A percentile compares a stretch with the other conserved stretches of the same genome.
Conservation (phyloP, 106 monocot species). For the Chionographis japonica region DNA sequence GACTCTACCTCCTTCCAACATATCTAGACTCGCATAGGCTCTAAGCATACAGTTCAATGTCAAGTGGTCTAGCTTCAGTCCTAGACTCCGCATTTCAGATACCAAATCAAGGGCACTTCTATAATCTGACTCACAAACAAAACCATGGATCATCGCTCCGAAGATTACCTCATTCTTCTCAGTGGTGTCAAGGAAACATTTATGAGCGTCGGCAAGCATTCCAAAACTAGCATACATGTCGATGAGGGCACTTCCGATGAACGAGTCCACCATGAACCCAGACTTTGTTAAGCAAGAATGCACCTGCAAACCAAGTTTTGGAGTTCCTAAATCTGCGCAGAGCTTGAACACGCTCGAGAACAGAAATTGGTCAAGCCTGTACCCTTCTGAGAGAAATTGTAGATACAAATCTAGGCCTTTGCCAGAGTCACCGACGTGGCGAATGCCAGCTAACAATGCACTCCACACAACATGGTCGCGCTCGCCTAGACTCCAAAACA, state of each 20-base stretch:
- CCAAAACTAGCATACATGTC: conserved; percentile 23
- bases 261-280: conserved; percentile 10
- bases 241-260: conserved; percentile 16
- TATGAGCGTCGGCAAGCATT: conserved; percentile 10
- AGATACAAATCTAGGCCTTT: conserved; percentile 17
- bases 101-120: conserved; percentile 16
- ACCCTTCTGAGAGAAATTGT: conserved; percentile 19
- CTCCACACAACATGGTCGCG: conserved; percentile 23
- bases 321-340: conserved; percentile 14
- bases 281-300: conserved; percentile 20
- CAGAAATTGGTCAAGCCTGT: conserved; percentile 14
- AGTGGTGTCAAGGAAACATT: conserved; percentile 3
- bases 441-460: conserved; percentile 8
- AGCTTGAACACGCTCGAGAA: conserved; percentile 18
- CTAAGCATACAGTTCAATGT: conserved; percentile 13
- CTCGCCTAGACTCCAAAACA: conserved; percentile 15
- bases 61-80: conserved; percentile 1
- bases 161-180: conserved; percentile 23
- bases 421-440: conserved; percentile 1
- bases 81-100: conserved; percentile 11
- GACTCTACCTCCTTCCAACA: conserved; percentile 16
- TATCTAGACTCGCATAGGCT: conserved; percentile 6
- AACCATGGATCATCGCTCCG: conserved; percentile 13
- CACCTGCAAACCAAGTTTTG: conserved; percentile 16
- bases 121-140: conserved; percentile 6